Percentiles rank a stretch among this genome's conserved stretches.
phyloP scores from a whole-genome alignment of 495 filamentous ascomycete species.

The Immersiella caudata region DNA sequence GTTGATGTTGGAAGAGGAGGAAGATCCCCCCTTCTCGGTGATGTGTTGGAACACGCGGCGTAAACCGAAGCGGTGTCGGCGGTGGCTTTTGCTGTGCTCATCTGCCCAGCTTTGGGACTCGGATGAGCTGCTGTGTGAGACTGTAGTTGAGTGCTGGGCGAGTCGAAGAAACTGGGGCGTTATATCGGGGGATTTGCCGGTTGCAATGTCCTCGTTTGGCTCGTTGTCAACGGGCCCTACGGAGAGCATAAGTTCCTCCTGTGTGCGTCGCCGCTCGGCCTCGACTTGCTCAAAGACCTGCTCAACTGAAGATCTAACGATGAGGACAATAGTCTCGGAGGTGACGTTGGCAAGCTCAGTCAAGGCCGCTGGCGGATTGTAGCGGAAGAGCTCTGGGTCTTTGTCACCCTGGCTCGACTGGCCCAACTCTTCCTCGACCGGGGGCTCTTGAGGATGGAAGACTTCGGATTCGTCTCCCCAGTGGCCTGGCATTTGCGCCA shows the following conservation, averaged over 20 bases:
- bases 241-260: constrained; percentile 21
- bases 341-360: constrained; percentile 26
- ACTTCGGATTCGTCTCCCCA: neutral
- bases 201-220: neutral
- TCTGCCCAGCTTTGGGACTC: neutral
- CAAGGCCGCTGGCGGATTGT: constrained; percentile 39
- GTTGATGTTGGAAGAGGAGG: constrained; percentile 14
- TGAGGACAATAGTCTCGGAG: constrained; percentile 33
- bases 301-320: constrained; percentile 39
- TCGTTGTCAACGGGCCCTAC: neutral
- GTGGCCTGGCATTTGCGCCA: neutral
- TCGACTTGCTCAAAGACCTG: constrained; percentile 38
- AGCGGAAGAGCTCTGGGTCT: constrained; percentile 38
- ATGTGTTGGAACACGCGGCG: constrained; percentile 18
- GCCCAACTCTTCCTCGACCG: neutral
- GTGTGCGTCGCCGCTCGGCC: constrained; percentile 29
- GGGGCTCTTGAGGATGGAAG: neutral
- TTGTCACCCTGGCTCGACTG: neutral
- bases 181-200: neutral
- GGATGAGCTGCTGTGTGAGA: neutral
- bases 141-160: neutral
- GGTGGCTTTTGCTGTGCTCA: neutral
- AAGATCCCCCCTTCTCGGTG: constrained; percentile 18
- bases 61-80: constrained; percentile 19
- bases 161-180: neutral